Evolutionary conservation across 768 basidiomycete genomes (phyloP), one percentile per base, ranked within the genome.

Genomic region (Lactarius psammicola): DNA sequence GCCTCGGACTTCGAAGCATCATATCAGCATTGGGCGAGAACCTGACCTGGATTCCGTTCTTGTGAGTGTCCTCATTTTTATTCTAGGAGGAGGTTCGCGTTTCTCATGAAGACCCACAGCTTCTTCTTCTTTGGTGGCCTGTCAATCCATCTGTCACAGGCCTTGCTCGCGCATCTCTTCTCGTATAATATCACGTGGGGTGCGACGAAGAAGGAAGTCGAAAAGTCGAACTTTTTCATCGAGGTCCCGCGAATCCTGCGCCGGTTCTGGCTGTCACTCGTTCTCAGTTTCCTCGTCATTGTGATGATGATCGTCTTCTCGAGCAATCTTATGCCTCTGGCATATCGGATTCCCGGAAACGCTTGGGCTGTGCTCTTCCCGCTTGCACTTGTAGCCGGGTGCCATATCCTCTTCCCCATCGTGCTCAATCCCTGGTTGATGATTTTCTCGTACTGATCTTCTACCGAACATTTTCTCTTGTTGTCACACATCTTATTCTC

Each of bases 361-460:
- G 80, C 83, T 18, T 89, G 92, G 88, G 88, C 88, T 46, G 85
- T 93, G 20, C 85, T 88, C 51, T 74, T 93, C 8, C 94, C 94
- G 3, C 80, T 94, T 20, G 84, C 83, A 1, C 77, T 92, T 62
- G 86, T 88, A 0, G 81, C 83, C 10, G 80, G 80, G 1, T 84
- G 84, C 49, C 91, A 93, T 64, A 80, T 92, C 11, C 74, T 92
- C 18, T 91, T 87, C 77, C 93, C 93, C 17, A 88, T 95, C 62
- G 86, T 93, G n/a, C 82, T 95, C 49, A 95, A 95, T 70, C 94
- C 92, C 0, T 92, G 89, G 88, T 77, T 94, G 62, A 91, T 92
- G 88, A 89, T 92, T 49, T 94, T 93, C 77, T 87, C 86, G 0
- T 85, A 83, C 64, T 81, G 70, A 74, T 42, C 26, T 9, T 26